Evolutionary conservation across 441 rosid genomes (phyloP), one percentile per base, ranked within the genome.

Genomic region (Eutrema salsugineum): DNA sequence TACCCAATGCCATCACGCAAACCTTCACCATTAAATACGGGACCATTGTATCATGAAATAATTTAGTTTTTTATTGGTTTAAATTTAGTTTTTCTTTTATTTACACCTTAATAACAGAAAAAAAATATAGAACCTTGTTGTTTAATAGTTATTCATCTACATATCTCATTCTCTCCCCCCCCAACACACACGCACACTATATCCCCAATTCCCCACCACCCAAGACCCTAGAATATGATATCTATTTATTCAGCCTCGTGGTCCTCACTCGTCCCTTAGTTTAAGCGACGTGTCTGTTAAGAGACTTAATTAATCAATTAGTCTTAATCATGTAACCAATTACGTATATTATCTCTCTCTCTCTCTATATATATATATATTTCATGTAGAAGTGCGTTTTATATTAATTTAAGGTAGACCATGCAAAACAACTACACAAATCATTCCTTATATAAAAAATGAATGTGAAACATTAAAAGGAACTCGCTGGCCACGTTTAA

Each of bases 221-320:
- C 53, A 48, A 48, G 28, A 20, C 11, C 19, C 6, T 4, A n/a
- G 9, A 16, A 55, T 56, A 17, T 33, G 27, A 35, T 56, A 35
- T 56, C 15, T 57, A 35, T 32, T 32, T 19, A 9, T 59, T 5
- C 55, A 55, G 69, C 63, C 76, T 71, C 69, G 76, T 71, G 76
- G 76, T 49, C 68, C 35, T 49, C 61, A 14, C 68, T 70, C 61
- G 24, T 49, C 74, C 74, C 42, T 38, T 70, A 60, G 67, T 49
- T 60, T 70, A 39, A 70, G 67, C 67, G 50, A 38, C 42, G 59
- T 49, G 67, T 58, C 66, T 47, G n/a, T 1, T 16, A 20, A 33
- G 11, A 33, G 6, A 15, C 48, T 24, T 8, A 10, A 11, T 46
- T 44, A 32, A 15, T 35, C 44, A n/a, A n/a, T 54, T 54, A 15